Base-by-base conservation (phyloP, 176 grass and related monocot genomes). In the Alloteropsis semialata region DNA sequence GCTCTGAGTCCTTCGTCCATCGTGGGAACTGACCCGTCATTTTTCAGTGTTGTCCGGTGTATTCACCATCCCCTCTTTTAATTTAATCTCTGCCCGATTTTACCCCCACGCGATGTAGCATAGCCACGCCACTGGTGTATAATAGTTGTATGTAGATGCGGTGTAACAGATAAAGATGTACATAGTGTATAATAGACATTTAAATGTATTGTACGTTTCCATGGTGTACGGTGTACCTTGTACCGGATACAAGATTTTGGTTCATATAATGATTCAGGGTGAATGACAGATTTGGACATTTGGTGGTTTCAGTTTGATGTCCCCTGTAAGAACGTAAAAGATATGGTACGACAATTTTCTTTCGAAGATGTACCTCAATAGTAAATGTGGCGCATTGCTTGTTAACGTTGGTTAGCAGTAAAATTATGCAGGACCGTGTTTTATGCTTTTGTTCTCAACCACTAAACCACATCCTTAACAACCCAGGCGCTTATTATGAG, bases 171-270 rank as follows among this genome's bases (percentile, higher is more conserved):
- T 74, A 74, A 84, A 79, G 51, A 56, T 82, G 82, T 88, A 90
- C 59, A 83, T 86, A 79, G 33, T 87, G 88, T 87, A 83, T 39
- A 90, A 87, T 83, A 82, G 53, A 15, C 9, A 70, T 60, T 24
- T 27, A 48, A 64, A 42, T 30, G 28, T 60, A 45, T 30, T 6
- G 11, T 49, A 22, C 2, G 33, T 24, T 34, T 70, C 38, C 29
- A 27, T 43, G 27, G 49, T 60, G 28, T 22, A n/a, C n/a, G n/a
- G n/a, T n/a, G n/a, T n/a, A n/a, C n/a, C n/a, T n/a, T n/a, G n/a
- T n/a, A 44, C 2, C 34, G 33, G 72, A 44, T 29, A 32, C 24
- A 76, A 33, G 7, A 45, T 77, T 75, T 58, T 84, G 36, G 34
- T 54, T 77, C 11, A 53, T 30, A 56, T 69, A 38, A 46, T 37